Evolutionary conservation across 495 filamentous ascomycete genomes (phyloP), one percentile per base, ranked within the genome.

Genomic region (Aspergillus saccharolyticus): DNA sequence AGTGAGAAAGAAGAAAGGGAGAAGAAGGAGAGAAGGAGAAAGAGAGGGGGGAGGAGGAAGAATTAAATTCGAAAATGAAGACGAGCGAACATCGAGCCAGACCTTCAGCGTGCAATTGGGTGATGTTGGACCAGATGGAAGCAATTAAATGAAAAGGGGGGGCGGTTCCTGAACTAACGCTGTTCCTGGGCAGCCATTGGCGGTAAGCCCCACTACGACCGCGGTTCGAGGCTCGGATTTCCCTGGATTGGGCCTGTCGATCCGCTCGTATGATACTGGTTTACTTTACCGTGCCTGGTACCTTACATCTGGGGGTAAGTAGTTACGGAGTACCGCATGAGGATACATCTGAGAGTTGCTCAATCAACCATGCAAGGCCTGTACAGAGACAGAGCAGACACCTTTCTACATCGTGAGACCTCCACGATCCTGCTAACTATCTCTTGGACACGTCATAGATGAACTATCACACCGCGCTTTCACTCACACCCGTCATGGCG

Each of bases 71-170:
- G 22, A 17, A 50, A 28, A 17, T 12, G 44, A 20, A 54, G 28
- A 9, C 12, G 33, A 39, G 33, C 33, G 33, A 39, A 12, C 33
- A 39, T 39, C 12, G 33, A 39, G 33, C 33, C 33, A 39, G 33
- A 39, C 33, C 14, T 12, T 39, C 33, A 39, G 6, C 33, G 33
- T 39, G 6, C 33, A 39, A 12, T 39, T 39, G 21, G 42, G 43
- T n/a, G n/a, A n/a, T n/a, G n/a, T n/a, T n/a, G n/a, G n/a, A n/a
- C n/a, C n/a, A n/a, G n/a, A n/a, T n/a, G n/a, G n/a, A n/a, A n/a
- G n/a, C 33, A 39, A 59, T 58, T 57, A 56, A 56, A 55, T 59
- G 51, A 63, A 63, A 63, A 60, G 58, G 58, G 63, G 60, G 57
- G 44, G 55, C 45, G 57, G 60, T 63, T 59, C 60, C 63, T 63